Percentiles rank a stretch among this genome's conserved stretches.
Conservation (phyloP, 345 rosid species). For the Populus alba region DNA sequence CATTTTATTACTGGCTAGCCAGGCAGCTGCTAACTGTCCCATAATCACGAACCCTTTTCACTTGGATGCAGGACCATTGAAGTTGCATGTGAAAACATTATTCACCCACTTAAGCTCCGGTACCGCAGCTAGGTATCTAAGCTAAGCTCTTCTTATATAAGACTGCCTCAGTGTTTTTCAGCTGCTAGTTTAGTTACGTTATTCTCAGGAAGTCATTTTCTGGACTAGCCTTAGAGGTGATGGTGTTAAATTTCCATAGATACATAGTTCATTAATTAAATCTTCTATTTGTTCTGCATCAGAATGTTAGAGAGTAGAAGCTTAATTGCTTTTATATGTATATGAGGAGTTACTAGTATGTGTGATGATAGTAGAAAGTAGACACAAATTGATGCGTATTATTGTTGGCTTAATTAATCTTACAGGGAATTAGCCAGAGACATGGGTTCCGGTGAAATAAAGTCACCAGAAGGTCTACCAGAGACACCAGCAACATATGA, state of each 20-base stretch:
- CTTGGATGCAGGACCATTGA: not conserved
- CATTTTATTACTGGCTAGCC: not conserved
- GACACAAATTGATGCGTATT: not conserved
- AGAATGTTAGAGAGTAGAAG: not conserved
- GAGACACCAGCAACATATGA: conserved; percentile 37
- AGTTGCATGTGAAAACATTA: no score
- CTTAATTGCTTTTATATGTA: not conserved
- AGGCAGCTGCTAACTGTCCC: not conserved
- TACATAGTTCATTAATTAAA: not conserved
- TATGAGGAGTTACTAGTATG: no score
- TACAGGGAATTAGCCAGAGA: conserved; percentile 10
- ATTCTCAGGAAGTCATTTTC: no score
- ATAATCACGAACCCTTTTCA: no score
- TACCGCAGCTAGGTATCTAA: no score
- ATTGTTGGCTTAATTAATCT: not conserved
- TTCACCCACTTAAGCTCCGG: no score
- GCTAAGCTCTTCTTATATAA: no score
- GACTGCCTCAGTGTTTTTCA: no score
- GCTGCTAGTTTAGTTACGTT: no score
- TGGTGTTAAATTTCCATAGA: not conserved
- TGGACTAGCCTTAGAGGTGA: no score
- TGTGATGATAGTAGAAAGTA: no score
- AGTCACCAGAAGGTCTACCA: conserved; percentile 41
- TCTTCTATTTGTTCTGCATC: not conserved
- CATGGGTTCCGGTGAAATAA: conserved; percentile 62